These are phyloP conservation scores for Penstemon newberryi DNA, from an alignment of 257 asterid species.

Conservation along the genomic window DNA sequence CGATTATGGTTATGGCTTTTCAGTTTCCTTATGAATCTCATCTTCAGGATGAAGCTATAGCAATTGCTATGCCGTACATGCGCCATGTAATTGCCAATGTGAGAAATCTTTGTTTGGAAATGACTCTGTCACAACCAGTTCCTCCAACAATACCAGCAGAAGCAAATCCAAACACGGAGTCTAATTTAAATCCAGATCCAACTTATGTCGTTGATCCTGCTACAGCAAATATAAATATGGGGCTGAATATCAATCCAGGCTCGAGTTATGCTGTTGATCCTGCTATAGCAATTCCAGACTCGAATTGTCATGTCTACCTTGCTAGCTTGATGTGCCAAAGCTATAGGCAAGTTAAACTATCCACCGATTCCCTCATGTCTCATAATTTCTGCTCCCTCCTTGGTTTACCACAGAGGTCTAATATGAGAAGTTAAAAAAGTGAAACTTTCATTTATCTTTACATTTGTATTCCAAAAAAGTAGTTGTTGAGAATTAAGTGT, in stretches of 20 bases:
- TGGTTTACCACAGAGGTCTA: no score
- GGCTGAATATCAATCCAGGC: constrained; percentile 21
- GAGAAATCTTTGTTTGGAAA: constrained; percentile 26
- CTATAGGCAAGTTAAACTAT: constrained; percentile 39
- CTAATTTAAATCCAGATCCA: no score
- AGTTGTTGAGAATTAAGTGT: no score
- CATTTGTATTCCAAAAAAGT: no score
- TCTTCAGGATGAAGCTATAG: constrained; percentile 29
- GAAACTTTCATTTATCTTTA: no score
- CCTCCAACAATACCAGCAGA: background rate
- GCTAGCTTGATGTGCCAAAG: constrained; percentile 38
- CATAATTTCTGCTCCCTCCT: no score
- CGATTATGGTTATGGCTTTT: constrained; percentile 41
- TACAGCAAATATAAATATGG: constrained; percentile 25
- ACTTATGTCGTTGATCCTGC: constrained; percentile 9
- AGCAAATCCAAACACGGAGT: no score
- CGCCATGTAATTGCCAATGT: constrained; percentile 34
- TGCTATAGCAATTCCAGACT: constrained; percentile 21
- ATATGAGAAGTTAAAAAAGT: no score
- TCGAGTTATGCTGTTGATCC: constrained; percentile 17
- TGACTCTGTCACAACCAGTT: constrained; percentile 22
- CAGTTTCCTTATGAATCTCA: constrained; percentile 46
- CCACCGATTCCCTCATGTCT: no score
- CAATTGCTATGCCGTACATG: constrained; percentile 40
- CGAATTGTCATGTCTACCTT: constrained; percentile 25